phyloP scores from a whole-genome alignment of 768 basidiomycete genomes.

The Serendipita sp. region DNA sequence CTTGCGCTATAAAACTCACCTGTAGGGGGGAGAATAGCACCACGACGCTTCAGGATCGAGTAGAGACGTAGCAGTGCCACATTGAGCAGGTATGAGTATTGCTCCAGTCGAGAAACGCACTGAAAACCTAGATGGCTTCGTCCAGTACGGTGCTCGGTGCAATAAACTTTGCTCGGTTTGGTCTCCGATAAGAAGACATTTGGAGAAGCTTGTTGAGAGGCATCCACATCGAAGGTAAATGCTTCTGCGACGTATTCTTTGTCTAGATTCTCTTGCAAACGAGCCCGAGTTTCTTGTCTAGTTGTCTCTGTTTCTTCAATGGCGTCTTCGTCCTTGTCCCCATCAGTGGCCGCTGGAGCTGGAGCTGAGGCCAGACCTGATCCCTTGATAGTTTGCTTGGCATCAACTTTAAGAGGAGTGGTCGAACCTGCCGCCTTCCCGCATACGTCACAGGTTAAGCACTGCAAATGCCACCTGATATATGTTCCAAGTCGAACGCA shows the following conservation, averaged over 20 bases:
- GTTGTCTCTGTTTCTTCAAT: constrained; percentile 17
- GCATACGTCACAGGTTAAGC: constrained; percentile 74
- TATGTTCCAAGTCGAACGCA: constrained; percentile 89
- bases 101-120: constrained; percentile 87
- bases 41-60: constrained; percentile 69
- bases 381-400: constrained; percentile 16
- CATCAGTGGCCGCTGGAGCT: not conserved
- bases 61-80: constrained; percentile 88
- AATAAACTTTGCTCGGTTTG: constrained; percentile 30
- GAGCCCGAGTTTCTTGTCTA: not conserved
- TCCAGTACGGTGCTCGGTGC: constrained; percentile 55
- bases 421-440: constrained; percentile 51
- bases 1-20: not conserved
- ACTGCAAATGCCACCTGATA: constrained; percentile 90
- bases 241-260: not conserved
- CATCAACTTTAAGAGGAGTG: constrained; percentile 37
- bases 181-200: not conserved
- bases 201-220: no score
- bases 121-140: constrained; percentile 68
- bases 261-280: not conserved
- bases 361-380: not conserved
- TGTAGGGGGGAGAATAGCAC: constrained; percentile 52
- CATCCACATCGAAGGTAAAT: not conserved
- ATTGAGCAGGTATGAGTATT: constrained; percentile 92
- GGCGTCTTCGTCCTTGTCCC: not conserved